Conservation (phyloP, 2,329 filamentous ascomycete species). For the Xylaria sp. region DNA sequence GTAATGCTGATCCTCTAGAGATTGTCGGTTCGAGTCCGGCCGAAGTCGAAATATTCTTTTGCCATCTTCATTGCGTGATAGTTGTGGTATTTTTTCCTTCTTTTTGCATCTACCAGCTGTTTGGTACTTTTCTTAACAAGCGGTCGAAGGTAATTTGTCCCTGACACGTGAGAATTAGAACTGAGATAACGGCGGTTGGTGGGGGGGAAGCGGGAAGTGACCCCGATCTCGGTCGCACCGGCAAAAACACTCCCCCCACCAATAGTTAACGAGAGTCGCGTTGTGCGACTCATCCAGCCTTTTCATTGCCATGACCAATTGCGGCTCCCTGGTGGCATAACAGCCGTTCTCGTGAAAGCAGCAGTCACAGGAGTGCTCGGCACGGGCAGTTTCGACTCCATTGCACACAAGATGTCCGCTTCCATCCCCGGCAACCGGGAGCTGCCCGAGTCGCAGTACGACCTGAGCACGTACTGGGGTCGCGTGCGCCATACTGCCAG, state of each 20-base stretch:
- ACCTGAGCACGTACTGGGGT: slow-evolving; percentile 93
- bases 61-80: fast-evolving
- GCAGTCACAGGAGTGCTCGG: slow-evolving; percentile 25
- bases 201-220: background rate
- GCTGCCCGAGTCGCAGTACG: slow-evolving; percentile 90
- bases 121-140: no score
- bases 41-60: slow-evolving; percentile 42
- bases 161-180: background rate
- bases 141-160: no score
- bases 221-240: slow-evolving; percentile 28
- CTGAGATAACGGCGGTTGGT: slow-evolving; percentile 18
- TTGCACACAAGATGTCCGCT: slow-evolving; percentile 65
- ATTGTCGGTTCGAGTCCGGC: slow-evolving; percentile 51
- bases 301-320: slow-evolving; percentile 15
- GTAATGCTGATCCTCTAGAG: slow-evolving; percentile 44
- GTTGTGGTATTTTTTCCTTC: no score
- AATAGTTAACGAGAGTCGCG: slow-evolving; percentile 13
- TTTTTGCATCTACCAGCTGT: no score
- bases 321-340: slow-evolving; percentile 7
- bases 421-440: slow-evolving; percentile 77
- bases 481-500: slow-evolving; percentile 89
- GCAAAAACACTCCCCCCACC: slow-evolving; percentile 15
- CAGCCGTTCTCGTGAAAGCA: slow-evolving; percentile 2
- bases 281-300: background rate
- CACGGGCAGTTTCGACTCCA: slow-evolving; percentile 30